Percentiles rank a stretch among this genome's conserved stretches.
These are phyloP conservation scores for Bjerkandera adusta DNA, from an alignment of 1,284 basidiomycete genomes.

Conservation along the genomic window DNA sequence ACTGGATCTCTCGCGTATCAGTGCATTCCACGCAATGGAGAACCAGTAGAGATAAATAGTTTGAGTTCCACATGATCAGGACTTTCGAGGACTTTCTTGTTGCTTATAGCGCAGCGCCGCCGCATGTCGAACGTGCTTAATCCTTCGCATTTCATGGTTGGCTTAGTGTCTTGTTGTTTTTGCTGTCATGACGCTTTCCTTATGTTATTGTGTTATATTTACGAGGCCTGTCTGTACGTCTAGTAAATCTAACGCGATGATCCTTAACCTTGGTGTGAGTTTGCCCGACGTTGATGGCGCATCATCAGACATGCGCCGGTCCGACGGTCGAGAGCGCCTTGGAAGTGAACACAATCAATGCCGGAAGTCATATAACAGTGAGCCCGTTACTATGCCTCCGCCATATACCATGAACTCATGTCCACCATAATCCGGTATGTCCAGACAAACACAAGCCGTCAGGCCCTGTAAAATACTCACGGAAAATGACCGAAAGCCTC, in stretches of 20 bases:
- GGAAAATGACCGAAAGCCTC: conserved; percentile 48
- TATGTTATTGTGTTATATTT: too few species aligned
- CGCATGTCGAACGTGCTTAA: conserved; percentile 1
- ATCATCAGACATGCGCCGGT: not conserved
- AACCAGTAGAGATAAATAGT: too few species aligned
- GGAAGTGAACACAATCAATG: not conserved
- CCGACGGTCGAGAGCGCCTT: not conserved
- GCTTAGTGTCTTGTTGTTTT: not conserved
- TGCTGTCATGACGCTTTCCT: not conserved
- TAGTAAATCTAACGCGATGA: not conserved
- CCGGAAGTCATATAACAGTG: not conserved
- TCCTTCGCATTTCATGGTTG: not conserved
- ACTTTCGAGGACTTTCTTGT: not conserved
- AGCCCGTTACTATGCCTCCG: not conserved
- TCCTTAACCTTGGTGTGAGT: not conserved
- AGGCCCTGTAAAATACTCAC: not conserved
- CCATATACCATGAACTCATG: not conserved
- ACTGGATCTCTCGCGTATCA: conserved; percentile 16
- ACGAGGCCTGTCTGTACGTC: too few species aligned
- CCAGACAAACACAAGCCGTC: too few species aligned
- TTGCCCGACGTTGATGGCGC: not conserved
- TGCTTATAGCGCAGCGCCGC: too few species aligned
- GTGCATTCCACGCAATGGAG: conserved; percentile 16
- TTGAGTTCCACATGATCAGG: too few species aligned
- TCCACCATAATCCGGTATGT: not conserved